These are phyloP conservation scores for Sclerotinia borealis DNA, from an alignment of 2,329 filamentous ascomycete genomes.

Conservation along the genomic window DNA sequence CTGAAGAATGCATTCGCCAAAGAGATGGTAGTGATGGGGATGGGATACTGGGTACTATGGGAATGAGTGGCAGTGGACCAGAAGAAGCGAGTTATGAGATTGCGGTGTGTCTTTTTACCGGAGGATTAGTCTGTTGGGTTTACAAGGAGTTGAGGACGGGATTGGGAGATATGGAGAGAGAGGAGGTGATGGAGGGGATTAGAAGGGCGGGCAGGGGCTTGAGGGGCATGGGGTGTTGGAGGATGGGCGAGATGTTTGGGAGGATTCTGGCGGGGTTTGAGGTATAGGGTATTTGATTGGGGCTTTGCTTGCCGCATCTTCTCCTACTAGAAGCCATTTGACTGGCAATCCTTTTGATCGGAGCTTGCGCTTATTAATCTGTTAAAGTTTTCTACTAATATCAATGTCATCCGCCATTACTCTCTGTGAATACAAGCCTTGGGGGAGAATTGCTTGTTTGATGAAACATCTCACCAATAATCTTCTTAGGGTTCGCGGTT, in stretches of 20 bases:
- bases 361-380: too few relatives aligned
- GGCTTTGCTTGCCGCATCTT: too few relatives aligned
- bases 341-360: too few relatives aligned
- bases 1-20: background rate
- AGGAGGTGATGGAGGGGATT: constrained; percentile 20
- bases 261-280: constrained; percentile 27
- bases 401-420: too few relatives aligned
- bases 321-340: too few relatives aligned
- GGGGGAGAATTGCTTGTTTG: too few relatives aligned
- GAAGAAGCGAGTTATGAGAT: constrained; percentile 22
- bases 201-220: constrained; percentile 23
- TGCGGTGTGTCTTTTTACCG: constrained; percentile 26
- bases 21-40: background rate
- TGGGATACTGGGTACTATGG: background rate
- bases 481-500: too few relatives aligned
- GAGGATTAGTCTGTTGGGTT: constrained; percentile 29
- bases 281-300: background rate
- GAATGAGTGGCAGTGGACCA: background rate
- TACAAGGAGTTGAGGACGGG: constrained; percentile 23
- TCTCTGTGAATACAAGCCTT: too few relatives aligned
- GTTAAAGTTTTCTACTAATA: too few relatives aligned
- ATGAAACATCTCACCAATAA: too few relatives aligned
- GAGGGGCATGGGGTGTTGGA: constrained; percentile 26
- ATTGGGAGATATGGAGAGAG: constrained; percentile 2
- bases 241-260: constrained; percentile 28